These are phyloP conservation scores for Ophiostoma novo-ulmi DNA, from an alignment of 2,329 filamentous ascomycete species.

Conservation along the genomic window DNA sequence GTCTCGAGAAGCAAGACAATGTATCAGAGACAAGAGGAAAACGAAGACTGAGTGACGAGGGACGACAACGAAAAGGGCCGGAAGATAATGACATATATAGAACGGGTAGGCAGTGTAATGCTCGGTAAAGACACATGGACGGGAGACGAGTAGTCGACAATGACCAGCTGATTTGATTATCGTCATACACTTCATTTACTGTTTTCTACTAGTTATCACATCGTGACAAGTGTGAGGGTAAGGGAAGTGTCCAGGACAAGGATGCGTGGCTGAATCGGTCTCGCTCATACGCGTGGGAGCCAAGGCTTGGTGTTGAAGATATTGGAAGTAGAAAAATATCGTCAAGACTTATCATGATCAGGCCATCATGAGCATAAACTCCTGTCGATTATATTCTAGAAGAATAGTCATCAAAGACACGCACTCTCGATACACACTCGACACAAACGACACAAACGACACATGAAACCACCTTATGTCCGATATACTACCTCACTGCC, in stretches of 20 bases:
- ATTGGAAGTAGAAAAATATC: background rate
- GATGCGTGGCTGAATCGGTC: background rate
- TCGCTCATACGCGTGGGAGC: background rate
- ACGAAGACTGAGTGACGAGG: background rate
- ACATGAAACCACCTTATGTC: conserved; percentile 8
- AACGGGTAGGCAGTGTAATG: conserved; percentile 12
- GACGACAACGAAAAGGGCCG: background rate
- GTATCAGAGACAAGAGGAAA: background rate
- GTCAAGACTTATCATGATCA: background rate
- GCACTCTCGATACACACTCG: background rate
- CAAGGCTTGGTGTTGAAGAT: background rate
- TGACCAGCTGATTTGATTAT: background rate
- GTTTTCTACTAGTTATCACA: background rate
- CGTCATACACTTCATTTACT: background rate
- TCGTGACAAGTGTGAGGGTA: background rate
- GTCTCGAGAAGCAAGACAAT: background rate
- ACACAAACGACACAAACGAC: background rate
- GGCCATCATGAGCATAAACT: background rate
- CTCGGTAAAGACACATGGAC: conserved; percentile 6
- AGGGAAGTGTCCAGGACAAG: background rate
- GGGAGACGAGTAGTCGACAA: background rate
- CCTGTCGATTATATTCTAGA: background rate
- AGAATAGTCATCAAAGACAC: background rate
- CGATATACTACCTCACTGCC: conserved; percentile 1
- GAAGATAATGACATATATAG: conserved; percentile 5